Percentiles rank a stretch among this genome's conserved stretches.
Conservation (phyloP, 371 early-diverging fungal genomes). For the Rhizopus delemar region DNA sequence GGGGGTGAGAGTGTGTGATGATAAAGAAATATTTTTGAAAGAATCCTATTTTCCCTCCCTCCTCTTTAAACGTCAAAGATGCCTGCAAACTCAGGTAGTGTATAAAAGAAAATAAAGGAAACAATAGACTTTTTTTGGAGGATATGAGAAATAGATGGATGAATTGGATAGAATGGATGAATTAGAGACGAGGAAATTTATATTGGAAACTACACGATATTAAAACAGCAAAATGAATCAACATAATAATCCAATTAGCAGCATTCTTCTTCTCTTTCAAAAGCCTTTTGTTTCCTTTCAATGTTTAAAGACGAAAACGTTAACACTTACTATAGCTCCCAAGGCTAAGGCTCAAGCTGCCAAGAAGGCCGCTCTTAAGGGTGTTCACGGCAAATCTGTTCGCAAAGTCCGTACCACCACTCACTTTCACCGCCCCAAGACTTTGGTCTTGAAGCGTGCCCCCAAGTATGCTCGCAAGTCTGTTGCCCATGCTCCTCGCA, state of each 20-base stretch:
- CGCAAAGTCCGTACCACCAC: slow-evolving; percentile 86
- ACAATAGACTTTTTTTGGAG: background rate
- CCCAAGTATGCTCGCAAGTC: slow-evolving; percentile 93
- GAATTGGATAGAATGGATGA: background rate
- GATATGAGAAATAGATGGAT: background rate
- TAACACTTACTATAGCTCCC: slow-evolving; percentile 15
- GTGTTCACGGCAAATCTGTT: slow-evolving; percentile 72
- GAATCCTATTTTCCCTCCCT: background rate
- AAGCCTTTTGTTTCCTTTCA: background rate
- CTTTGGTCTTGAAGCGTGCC: slow-evolving; percentile 77
- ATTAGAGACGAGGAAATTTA: background rate
- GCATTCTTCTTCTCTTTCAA: no score
- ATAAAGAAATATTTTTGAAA: background rate
- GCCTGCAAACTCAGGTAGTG: slow-evolving; percentile 4
- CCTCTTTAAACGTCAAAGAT: slow-evolving; percentile 2
- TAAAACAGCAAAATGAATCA: no score
- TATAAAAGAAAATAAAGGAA: background rate
- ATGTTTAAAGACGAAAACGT: background rate
- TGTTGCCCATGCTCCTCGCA: slow-evolving; percentile 67
- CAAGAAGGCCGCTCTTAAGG: slow-evolving; percentile 89
- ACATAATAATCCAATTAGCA: no score
- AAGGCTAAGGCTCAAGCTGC: slow-evolving; percentile 63
- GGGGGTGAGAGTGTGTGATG: background rate
- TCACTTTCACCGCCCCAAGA: slow-evolving; percentile 93
- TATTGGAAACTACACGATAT: no score